Evolutionary conservation across 2,329 filamentous ascomycete species (phyloP).

Genomic region (Cytospora piceicola): DNA sequence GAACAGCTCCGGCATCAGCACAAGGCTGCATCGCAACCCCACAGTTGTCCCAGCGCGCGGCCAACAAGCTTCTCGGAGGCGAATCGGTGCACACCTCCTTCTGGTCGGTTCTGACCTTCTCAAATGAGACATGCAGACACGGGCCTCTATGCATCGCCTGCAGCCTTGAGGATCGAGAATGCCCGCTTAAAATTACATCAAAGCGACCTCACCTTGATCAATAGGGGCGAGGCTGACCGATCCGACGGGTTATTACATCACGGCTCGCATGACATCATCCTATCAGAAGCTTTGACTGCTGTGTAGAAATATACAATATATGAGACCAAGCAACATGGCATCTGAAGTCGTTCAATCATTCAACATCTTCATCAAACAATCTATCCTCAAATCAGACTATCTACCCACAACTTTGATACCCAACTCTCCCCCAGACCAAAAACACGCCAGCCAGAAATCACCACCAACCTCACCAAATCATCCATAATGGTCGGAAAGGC

Average conservation of each 20-base stretch:
- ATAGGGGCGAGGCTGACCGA: neutral
- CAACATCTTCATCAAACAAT: neutral
- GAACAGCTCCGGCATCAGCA: slow-evolving; percentile 3
- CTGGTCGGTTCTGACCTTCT: neutral
- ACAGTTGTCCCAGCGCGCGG: neutral
- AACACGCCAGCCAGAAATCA: neutral
- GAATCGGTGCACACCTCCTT: neutral
- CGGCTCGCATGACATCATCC: slow-evolving; percentile 17
- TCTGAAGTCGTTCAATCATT: neutral
- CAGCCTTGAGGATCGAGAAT: neutral
- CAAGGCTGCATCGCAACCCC: neutral
- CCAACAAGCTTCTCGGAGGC: neutral
- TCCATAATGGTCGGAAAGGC: slow-evolving; percentile 21
- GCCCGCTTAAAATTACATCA: slow-evolving; percentile 21
- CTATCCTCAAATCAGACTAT: neutral
- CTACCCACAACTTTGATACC: neutral
- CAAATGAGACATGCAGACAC: neutral
- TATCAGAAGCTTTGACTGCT: neutral
- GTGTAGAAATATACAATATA: slow-evolving; percentile 1
- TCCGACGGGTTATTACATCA: slow-evolving; percentile 18
- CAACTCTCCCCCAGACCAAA: neutral
- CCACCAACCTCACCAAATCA: neutral
- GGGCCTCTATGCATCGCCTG: neutral
- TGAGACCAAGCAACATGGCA: neutral
- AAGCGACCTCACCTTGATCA: slow-evolving; percentile 16